A percentile compares a stretch with the other conserved stretches of the same genome.
These are phyloP conservation scores for Serendipita sp. DNA, from an alignment of 768 basidiomycete species.

Conservation along the genomic window DNA sequence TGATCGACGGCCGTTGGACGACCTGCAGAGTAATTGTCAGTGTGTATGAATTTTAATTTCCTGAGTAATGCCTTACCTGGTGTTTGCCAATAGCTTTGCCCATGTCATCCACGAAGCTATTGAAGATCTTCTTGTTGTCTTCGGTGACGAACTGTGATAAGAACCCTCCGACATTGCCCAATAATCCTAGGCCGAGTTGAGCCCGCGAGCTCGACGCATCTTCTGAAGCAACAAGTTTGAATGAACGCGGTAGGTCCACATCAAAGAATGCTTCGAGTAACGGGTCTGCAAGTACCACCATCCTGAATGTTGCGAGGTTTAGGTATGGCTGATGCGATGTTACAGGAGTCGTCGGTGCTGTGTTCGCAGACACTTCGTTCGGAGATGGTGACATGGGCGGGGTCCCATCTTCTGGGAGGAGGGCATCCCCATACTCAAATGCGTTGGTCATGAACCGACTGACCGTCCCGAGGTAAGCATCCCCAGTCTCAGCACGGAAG, in stretches of 20 bases:
- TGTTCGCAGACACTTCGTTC: constrained; percentile 20
- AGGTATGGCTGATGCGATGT: constrained; percentile 81
- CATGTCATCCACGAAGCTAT: constrained; percentile 84
- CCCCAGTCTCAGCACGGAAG: constrained; percentile 92
- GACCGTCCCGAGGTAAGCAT: constrained; percentile 90
- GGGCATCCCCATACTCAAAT: constrained; percentile 94
- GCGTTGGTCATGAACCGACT: constrained; percentile 97
- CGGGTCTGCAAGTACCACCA: constrained; percentile 96
- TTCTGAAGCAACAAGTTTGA: constrained; percentile 52
- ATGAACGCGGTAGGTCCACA: constrained; percentile 76
- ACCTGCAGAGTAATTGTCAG: constrained; percentile 29
- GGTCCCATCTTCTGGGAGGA: constrained; percentile 40
- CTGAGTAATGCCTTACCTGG: constrained; percentile 33
- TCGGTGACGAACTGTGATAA: constrained; percentile 85
- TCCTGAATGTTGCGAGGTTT: constrained; percentile 91
- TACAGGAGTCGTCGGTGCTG: constrained; percentile 30
- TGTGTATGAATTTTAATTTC: not conserved
- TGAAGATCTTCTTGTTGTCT: constrained; percentile 85
- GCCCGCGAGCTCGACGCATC: constrained; percentile 38
- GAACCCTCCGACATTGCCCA: constrained; percentile 47
- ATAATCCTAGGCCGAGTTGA: constrained; percentile 29
- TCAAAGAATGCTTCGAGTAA: constrained; percentile 95
- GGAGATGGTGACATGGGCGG: constrained; percentile 21
- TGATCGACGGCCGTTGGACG: constrained; percentile 67
- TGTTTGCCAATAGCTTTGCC: constrained; percentile 91